These are phyloP conservation scores for Schwanniomyces yamadae DNA, from an alignment of 805 yeast species.

Conservation along the genomic window DNA sequence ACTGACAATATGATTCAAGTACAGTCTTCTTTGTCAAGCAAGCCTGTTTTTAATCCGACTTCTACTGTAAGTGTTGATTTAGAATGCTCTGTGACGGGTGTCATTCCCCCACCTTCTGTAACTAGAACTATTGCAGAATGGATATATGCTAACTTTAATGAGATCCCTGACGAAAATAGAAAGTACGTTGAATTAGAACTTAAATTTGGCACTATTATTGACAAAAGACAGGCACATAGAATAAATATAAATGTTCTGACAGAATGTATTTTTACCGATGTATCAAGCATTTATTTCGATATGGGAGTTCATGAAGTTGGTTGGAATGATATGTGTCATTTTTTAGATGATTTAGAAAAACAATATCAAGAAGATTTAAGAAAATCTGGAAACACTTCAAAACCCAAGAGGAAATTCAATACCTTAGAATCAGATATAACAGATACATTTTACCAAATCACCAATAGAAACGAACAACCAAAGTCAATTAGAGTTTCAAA, in stretches of 20 bases:
- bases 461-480: constrained; percentile 64
- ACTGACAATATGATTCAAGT: constrained; percentile 1
- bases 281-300: constrained; percentile 55
- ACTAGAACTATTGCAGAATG: constrained; percentile 83
- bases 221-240: constrained; percentile 60
- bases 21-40: constrained; percentile 16
- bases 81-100: constrained; percentile 63
- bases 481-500: constrained; percentile 62
- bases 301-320: constrained; percentile 66
- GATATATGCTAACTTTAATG: constrained; percentile 79
- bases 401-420: constrained; percentile 52
- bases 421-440: constrained; percentile 59
- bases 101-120: constrained; percentile 76
- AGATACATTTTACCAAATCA: constrained; percentile 62
- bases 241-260: constrained; percentile 65
- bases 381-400: constrained; percentile 14
- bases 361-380: constrained; percentile 42
- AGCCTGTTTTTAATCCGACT: constrained; percentile 30
- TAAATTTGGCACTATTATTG: constrained; percentile 70
- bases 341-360: constrained; percentile 54
- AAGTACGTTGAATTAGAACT: constrained; percentile 66
- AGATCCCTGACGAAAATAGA: constrained; percentile 55
- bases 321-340: constrained; percentile 55
- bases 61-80: constrained; percentile 35
- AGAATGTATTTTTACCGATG: constrained; percentile 61